Evolutionary conservation across 345 rosid species (phyloP), one percentile per base, ranked within the genome.

Genomic region (Salix brachista): DNA sequence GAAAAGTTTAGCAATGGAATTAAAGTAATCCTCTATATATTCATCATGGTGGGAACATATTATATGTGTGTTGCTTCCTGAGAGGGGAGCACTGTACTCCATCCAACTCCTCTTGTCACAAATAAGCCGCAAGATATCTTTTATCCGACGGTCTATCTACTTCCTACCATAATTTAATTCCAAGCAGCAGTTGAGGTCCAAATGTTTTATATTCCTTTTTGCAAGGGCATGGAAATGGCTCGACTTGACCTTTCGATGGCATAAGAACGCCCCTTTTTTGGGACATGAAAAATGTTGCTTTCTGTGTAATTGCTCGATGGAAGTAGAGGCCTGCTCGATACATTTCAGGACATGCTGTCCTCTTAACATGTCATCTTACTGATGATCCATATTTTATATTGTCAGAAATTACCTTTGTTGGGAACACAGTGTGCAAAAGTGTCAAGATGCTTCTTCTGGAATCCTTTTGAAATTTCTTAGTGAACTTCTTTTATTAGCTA

Each of bases 401-500:
- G 36, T 72, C 42, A 50, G 78, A 69, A 16, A 17, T 62, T 65
- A 70, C 61, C 69, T 17, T 46, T 85, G 92, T 87, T 81, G 90
- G 88, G 75, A 81, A 77, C 87, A 77, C 74, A 75, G 82, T 66
- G 58, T 69, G 80, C 95, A 88, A 75, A 84, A 75, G 81, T 73
- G 83, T 78, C 64, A 69, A 74, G 80, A 74, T 85, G 84, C 77
- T 77, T 82, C 75, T 80, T 86, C 71, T 82, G 65, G 69, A 71
- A 74, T 83, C 56, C 65, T 77, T 81, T 85, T 80, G 54, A 65
- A 69, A 69, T 71, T 67, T 50, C 71, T 25, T 8, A 5, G 17
- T 66, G 60, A n/a, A 58, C 61, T 65, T 80, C 78, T 61, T 71
- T 73, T 67, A 73, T 67, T 71, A 28, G 65, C 42, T 25, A 44